Conservation (phyloP, 164 flowering plant species). For the Stephania yunnanensis region DNA sequence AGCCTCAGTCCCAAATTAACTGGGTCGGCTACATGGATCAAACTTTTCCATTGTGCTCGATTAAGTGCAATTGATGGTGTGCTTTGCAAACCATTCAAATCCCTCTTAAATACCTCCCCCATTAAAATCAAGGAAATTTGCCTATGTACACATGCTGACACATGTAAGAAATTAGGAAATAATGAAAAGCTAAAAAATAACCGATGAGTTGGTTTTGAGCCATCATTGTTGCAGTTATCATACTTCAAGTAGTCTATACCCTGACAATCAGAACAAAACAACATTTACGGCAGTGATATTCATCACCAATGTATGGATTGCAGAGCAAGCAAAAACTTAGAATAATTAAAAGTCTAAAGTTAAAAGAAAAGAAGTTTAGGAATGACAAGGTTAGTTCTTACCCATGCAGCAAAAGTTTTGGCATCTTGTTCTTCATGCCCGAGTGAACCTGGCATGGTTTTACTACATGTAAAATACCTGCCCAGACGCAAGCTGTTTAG, state of each 20-base stretch:
- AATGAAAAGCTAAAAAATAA: slow-evolving; percentile 3
- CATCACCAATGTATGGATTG: neutral
- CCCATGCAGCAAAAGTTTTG: slow-evolving; percentile 63
- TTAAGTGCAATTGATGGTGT: no score
- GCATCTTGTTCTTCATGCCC: slow-evolving; percentile 66
- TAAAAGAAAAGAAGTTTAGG: neutral
- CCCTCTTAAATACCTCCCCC: no score
- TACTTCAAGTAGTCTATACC: slow-evolving; percentile 58
- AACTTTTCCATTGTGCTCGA: no score
- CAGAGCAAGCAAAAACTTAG: neutral
- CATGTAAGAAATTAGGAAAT: neutral
- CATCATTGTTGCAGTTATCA: slow-evolving; percentile 43
- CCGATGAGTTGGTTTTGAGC: slow-evolving; percentile 34
- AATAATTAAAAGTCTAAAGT: no score
- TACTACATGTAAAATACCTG: slow-evolving; percentile 50
- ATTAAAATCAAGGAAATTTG: neutral
- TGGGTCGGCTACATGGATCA: no score
- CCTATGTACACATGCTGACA: neutral
- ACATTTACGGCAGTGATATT: neutral
- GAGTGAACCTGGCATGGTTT: slow-evolving; percentile 61
- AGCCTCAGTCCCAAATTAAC: no score
- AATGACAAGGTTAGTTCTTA: slow-evolving; percentile 10
- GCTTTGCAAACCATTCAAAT: no score
- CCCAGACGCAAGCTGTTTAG: neutral
- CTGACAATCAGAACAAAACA: slow-evolving; percentile 16